Base-by-base conservation (phyloP, 1,284 basidiomycete species). In the Mycosarcoma maydis region DNA sequence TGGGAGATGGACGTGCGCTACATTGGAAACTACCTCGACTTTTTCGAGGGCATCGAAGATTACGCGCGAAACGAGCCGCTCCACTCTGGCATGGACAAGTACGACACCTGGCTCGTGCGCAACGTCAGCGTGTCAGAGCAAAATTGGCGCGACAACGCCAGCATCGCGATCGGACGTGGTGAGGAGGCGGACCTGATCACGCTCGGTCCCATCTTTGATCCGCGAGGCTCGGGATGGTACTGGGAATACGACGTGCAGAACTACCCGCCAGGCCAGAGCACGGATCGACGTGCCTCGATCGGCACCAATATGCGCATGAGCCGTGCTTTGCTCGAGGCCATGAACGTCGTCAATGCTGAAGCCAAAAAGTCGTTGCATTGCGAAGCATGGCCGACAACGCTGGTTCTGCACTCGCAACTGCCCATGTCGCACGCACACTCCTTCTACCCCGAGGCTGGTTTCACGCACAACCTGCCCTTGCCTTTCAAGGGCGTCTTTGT, bases 1-100 rank as follows among this genome's bases (percentile, higher is more conserved):
- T 81, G 80, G 80, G 80, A 81, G 71, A 80, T 81, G 78, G 80
- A 81, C 48, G 78, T 80, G 41, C 72, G 80, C 14, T 81, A 80
- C 67, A 78, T 80, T 34, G 80, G 80, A 49, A 80, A 81, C 64
- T 81, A 80, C 65, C 73, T 77, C 52, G 78, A 80, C 57, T 80
- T 75, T 44, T 76, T 81, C 41, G 78, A 80, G 52, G 78, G 78
- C 23, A 71, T 80, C 46, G 78, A 81, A 45, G 76, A 73, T 22
- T 81, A 77, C 52, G 43, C 77, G 47, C 74, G 78, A 23, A 72
- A 75, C 30, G 80, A 81, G 73, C 64, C 80, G 29, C 73, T 79
- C 30, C 54, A 72, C 48, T 67, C 77, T 13, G 78, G 78, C 30
- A 76, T 81, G 77, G 71, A 76, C 74, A 81, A 81, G 75, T 81